phyloP scores from a whole-genome alignment of 2,329 filamentous ascomycete genomes.

The Triangularia setosa region DNA sequence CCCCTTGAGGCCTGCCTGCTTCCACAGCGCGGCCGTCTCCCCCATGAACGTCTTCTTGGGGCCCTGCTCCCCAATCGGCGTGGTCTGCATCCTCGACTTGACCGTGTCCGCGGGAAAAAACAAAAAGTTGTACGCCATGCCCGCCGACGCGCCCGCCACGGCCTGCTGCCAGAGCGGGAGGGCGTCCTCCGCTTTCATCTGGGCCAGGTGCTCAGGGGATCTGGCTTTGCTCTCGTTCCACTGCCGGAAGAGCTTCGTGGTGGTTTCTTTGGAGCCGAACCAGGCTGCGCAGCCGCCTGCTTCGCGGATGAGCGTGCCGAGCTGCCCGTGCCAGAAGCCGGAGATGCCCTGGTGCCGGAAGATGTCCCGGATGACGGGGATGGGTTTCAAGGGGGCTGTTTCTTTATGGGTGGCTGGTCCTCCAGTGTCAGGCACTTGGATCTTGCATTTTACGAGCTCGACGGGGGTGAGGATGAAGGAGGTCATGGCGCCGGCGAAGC shows the following conservation, averaged over 20 bases:
- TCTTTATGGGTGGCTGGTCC: constrained; percentile 30
- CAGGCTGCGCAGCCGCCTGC: constrained; percentile 90
- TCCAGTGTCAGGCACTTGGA: constrained; percentile 67
- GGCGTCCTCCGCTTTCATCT: constrained; percentile 26
- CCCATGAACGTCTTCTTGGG: constrained; percentile 64
- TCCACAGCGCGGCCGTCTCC: constrained; percentile 73
- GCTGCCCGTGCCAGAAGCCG: constrained; percentile 93
- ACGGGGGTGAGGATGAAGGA: constrained; percentile 90
- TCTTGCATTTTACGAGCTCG: constrained; percentile 97
- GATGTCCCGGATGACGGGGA: constrained; percentile 71
- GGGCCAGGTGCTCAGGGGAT: constrained; percentile 33
- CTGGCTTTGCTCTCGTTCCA: constrained; percentile 44
- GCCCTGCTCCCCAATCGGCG: constrained; percentile 58
- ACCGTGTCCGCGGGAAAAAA: constrained; percentile 98
- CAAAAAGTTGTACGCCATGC: constrained; percentile 92
- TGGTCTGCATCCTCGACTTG: constrained; percentile 95
- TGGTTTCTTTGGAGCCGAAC: constrained; percentile 89
- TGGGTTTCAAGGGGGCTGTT: constrained; percentile 54
- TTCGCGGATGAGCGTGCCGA: constrained; percentile 90
- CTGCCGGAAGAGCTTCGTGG: constrained; percentile 65
- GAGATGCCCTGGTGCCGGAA: constrained; percentile 76
- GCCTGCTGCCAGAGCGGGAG: constrained; percentile 85
- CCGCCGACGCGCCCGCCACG: constrained; percentile 78
- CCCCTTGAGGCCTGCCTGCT: constrained; percentile 73
- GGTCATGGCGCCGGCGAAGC: constrained; percentile 81